phyloP scores from a whole-genome alignment of 495 filamentous ascomycete genomes.

The Penicillium robsamsonii region DNA sequence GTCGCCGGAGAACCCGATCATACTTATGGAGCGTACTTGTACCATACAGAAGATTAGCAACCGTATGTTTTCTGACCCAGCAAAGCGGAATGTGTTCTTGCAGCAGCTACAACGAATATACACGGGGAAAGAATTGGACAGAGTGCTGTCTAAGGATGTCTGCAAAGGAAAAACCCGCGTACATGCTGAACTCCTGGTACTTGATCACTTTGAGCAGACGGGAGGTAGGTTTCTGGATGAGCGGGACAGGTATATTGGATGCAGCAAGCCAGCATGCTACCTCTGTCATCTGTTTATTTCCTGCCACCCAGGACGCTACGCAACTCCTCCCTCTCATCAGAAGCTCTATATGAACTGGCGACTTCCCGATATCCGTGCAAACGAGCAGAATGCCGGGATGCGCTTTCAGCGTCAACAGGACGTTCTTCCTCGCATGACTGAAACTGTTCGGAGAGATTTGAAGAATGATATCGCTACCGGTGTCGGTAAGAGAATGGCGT shows the following conservation, averaged over 20 bases:
- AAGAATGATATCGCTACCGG: constrained; percentile 6
- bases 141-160: constrained; percentile 4
- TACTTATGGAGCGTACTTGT: not conserved
- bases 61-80: constrained; percentile 1
- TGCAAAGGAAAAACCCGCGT: constrained; percentile 6
- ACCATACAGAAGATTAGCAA: constrained; percentile 9
- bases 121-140: constrained; percentile 2
- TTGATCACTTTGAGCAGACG: constrained; percentile 14
- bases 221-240: constrained; percentile 15
- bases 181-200: constrained; percentile 14
- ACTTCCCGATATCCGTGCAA: constrained; percentile 16
- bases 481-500: constrained; percentile 3
- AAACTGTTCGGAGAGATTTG: constrained; percentile 1
- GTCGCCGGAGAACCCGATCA: not conserved
- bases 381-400: constrained; percentile 7
- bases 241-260: constrained; percentile 27
- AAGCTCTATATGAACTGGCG: constrained; percentile 29
- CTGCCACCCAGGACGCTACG: constrained; percentile 24
- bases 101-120: constrained; percentile 1
- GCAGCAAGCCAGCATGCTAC: constrained; percentile 33
- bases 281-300: constrained; percentile 29
- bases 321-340: constrained; percentile 20
- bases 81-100: constrained; percentile 1
- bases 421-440: constrained; percentile 5
- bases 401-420: constrained; percentile 6